Percentiles rank a stretch among this genome's conserved stretches.
These are phyloP conservation scores for Stenogyne calaminthoides DNA, from an alignment of 305 asterid species.

Conservation along the genomic window DNA sequence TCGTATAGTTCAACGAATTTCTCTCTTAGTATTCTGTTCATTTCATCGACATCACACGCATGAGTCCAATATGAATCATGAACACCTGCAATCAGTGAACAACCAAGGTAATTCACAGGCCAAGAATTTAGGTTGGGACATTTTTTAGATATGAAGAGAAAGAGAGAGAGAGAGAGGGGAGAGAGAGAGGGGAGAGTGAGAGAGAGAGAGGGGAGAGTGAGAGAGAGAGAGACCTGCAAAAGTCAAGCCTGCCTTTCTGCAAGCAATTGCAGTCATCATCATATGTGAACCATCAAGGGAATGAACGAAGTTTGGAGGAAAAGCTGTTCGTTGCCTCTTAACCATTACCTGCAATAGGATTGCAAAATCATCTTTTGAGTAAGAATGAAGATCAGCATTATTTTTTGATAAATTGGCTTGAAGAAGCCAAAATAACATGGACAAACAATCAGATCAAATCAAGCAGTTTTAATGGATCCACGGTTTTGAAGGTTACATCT, in stretches of 20 bases:
- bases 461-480: slow-evolving; percentile 4
- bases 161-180: background rate
- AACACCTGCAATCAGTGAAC: slow-evolving; percentile 69
- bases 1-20: slow-evolving; percentile 91
- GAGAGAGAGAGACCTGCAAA: slow-evolving; percentile 72
- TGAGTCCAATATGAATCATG: slow-evolving; percentile 99
- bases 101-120: slow-evolving; percentile 22
- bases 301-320: slow-evolving; percentile 98
- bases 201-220: no score
- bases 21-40: slow-evolving; percentile 78
- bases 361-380: slow-evolving; percentile 16
- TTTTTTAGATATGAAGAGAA: slow-evolving; percentile 2
- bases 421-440: slow-evolving; percentile 18
- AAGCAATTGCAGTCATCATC: slow-evolving; percentile 99
- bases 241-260: slow-evolving; percentile 82
- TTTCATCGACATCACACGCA: slow-evolving; percentile 85
- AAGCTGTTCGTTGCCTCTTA: slow-evolving; percentile 90
- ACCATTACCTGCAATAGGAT: slow-evolving; percentile 66
- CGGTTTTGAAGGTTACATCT: slow-evolving; percentile 8
- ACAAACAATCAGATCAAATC: background rate
- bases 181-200: no score
- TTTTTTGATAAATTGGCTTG: background rate
- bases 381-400: slow-evolving; percentile 17
- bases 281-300: slow-evolving; percentile 98
- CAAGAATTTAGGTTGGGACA: slow-evolving; percentile 18